Base-by-base conservation (phyloP, 768 basidiomycete species). In the Floccularia luteovirens region DNA sequence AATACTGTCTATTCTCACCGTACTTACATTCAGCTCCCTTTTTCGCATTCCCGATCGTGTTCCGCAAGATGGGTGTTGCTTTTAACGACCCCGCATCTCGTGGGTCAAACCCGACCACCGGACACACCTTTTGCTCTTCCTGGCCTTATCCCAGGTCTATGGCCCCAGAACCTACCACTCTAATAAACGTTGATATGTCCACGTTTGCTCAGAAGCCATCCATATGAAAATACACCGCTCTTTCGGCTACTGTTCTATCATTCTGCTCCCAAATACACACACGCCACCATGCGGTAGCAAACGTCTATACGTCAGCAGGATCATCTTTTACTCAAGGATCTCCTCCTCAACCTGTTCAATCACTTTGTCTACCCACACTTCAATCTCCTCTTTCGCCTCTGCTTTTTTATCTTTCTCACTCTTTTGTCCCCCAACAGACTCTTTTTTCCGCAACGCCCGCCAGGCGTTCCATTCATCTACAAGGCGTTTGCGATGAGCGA, bases 381-480 rank as follows among this genome's bases (percentile, higher is more conserved):
- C 90, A 40, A 92, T 90, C 63, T 87, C 87, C 61, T 92, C 90
- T 58, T 86, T 86, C 44, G 70, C 79, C 50, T 73, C 70, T 48
- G 51, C 46, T 14, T 56, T 62, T 47, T 60, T 57, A 20, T 58
- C 59, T 49, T 57, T 66, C 39, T 63, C 60, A 11, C 63, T 59
- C 39, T 63, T 67, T 45, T 77, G 77, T n/a, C n/a, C n/a, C 38
- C 79, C 80, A 24, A 69, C 72, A 41, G 82, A 41, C 49, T 87
- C 79, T 47, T 74, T 75, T 57, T 73, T 79, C 49, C 82, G 80
- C 47, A 77, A 72, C 17, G 68, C 52, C 38, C 94, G 78, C 96
- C 96, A 98, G 31, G 94, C 90, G 62, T 99, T 96, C 96, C 96
- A 99, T 64, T 99, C 96, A 54, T 96, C 90, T 50, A 98, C 85